These are phyloP conservation scores for Phytophthora idaei DNA, from an alignment of 352 stramenopile genomes.

Conservation along the genomic window DNA sequence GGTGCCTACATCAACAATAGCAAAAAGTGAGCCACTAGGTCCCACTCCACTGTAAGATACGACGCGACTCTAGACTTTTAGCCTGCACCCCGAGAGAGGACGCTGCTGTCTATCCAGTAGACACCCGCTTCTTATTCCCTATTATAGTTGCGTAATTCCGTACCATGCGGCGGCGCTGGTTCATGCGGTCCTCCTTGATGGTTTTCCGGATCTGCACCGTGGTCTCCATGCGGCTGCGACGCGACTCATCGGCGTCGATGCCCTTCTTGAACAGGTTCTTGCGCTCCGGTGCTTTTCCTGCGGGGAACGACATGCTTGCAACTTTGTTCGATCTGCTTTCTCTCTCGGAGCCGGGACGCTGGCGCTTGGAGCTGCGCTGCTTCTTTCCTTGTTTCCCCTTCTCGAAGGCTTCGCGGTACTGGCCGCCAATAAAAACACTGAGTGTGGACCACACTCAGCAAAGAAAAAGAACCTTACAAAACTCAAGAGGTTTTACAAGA, in stretches of 20 bases:
- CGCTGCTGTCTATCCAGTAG: background rate
- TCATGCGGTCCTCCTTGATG: constrained; percentile 83
- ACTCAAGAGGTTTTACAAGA: constrained; percentile 27
- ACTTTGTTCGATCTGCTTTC: constrained; percentile 16
- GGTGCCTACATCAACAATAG: constrained; percentile 28
- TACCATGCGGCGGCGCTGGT: constrained; percentile 80
- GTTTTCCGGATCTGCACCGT: constrained; percentile 88
- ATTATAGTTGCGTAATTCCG: background rate
- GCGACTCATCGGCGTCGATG: constrained; percentile 79
- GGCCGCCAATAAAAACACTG: constrained; percentile 29
- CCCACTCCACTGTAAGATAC: constrained; percentile 10
- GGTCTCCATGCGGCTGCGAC: constrained; percentile 75
- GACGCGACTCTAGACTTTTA: constrained; percentile 6
- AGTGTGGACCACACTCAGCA: constrained; percentile 27
- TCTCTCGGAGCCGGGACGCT: constrained; percentile 14
- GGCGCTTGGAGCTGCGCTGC: constrained; percentile 18
- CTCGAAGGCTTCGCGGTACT: constrained; percentile 29
- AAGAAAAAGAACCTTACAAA: constrained; percentile 30
- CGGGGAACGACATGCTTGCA: constrained; percentile 67
- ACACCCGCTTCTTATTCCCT: background rate
- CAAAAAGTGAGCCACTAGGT: constrained; percentile 17
- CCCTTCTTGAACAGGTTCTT: constrained; percentile 84
- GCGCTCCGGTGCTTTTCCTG: constrained; percentile 71
- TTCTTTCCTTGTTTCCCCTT: constrained; percentile 45
- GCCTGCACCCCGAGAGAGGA: background rate